Evolutionary conservation across 1,139 yeast species (phyloP).

Genomic region (Suhomyces maxii): DNA sequence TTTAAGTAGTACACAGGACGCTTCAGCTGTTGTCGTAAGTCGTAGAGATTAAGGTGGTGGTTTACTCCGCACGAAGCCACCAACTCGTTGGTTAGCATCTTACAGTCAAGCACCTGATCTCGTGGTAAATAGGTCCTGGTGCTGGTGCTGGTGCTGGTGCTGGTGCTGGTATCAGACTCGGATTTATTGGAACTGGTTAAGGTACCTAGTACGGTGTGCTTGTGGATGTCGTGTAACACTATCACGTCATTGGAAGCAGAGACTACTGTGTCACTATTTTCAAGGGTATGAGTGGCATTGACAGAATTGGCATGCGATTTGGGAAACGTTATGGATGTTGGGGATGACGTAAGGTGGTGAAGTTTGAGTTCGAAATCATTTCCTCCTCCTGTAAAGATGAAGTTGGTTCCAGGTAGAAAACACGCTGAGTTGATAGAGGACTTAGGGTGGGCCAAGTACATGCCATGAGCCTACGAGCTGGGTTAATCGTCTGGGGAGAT

Average conservation of each 20-base stretch:
- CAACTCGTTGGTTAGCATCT: slow-evolving; percentile 16
- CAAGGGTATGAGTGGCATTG: slow-evolving; percentile 18
- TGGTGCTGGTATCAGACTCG: background rate
- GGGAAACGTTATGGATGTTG: slow-evolving; percentile 15
- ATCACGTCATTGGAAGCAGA: slow-evolving; percentile 16
- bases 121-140: slow-evolving; percentile 9
- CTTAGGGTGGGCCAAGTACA: slow-evolving; percentile 9
- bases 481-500: background rate
- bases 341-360: slow-evolving; percentile 14
- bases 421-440: slow-evolving; percentile 25
- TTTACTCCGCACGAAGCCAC: slow-evolving; percentile 29
- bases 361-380: slow-evolving; percentile 21
- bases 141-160: background rate
- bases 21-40: slow-evolving; percentile 14
- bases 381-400: slow-evolving; percentile 27
- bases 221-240: slow-evolving; percentile 17
- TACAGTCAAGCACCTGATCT: slow-evolving; percentile 18
- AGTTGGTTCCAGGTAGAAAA: slow-evolving; percentile 18
- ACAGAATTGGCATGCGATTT: slow-evolving; percentile 20
- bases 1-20: slow-evolving; percentile 19
- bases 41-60: slow-evolving; percentile 22
- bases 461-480: background rate
- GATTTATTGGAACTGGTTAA: background rate
- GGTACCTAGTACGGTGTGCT: slow-evolving; percentile 12
- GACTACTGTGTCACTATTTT: slow-evolving; percentile 8